Evolutionary conservation across 331 rosid genomes (phyloP).

Genomic region (Pyrus hybrid): DNA sequence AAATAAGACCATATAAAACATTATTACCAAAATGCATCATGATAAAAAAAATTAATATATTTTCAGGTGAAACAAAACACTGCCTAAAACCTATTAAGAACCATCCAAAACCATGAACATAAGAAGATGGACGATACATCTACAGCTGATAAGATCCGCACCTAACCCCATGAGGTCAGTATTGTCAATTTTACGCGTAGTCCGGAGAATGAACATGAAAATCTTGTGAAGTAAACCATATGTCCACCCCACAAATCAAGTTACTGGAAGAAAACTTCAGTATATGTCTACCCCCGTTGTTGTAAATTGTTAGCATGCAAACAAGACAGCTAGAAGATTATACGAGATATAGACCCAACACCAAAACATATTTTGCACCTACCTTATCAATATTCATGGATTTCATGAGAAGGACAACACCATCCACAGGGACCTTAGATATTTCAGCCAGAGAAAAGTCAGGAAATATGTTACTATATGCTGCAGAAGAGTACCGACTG

Average conservation of each 20-base stretch:
- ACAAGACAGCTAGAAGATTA: too few species aligned
- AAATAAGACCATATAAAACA: background rate
- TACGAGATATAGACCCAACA: too few species aligned
- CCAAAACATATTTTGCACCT: too few species aligned
- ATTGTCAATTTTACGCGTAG: background rate
- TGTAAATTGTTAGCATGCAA: too few species aligned
- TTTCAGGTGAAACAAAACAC: background rate
- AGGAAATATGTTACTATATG: too few species aligned
- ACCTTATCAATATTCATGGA: too few species aligned
- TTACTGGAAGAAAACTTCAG: too few species aligned
- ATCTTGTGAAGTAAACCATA: background rate
- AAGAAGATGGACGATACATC: background rate
- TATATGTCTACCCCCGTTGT: too few species aligned
- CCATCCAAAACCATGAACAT: background rate
- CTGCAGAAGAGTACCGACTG: too few species aligned
- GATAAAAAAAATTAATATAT: background rate
- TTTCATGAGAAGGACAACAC: too few species aligned
- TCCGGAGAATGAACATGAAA: background rate
- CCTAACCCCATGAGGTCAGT: background rate
- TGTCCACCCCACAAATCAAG: background rate
- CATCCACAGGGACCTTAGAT: too few species aligned
- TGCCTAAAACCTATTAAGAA: background rate
- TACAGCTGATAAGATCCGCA: background rate
- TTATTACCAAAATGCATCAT: background rate
- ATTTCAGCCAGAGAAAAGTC: too few species aligned